Conservation (phyloP, 1,284 basidiomycete genomes). For the Fomitopsis pinicola region DNA sequence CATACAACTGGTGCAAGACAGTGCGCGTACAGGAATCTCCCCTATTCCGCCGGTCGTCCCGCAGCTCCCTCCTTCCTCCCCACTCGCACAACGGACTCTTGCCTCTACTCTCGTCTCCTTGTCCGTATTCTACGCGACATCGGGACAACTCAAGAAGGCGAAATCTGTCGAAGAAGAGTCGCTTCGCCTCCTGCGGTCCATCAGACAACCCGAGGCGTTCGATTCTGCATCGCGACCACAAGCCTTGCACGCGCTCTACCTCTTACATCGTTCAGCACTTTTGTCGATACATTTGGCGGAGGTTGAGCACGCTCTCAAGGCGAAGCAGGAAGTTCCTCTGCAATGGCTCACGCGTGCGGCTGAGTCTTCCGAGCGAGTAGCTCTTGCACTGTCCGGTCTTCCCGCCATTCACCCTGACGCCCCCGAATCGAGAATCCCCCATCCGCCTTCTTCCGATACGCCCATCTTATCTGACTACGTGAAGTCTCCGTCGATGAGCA, state of each 20-base stretch:
- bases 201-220: constrained; percentile 45
- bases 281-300: constrained; percentile 74
- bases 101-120: constrained; percentile 64
- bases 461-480: constrained; percentile 40
- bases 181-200: constrained; percentile 63
- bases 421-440: constrained; percentile 34
- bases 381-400: constrained; percentile 46
- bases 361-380: constrained; percentile 63
- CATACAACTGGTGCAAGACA: constrained; percentile 40
- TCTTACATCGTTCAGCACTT: constrained; percentile 70
- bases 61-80: constrained; percentile 46
- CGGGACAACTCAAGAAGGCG: constrained; percentile 64
- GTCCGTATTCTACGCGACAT: constrained; percentile 67
- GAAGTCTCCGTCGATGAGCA: constrained; percentile 44
- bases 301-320: constrained; percentile 58
- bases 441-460: constrained; percentile 40
- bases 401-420: constrained; percentile 33
- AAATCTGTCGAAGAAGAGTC: constrained; percentile 62
- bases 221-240: constrained; percentile 48
- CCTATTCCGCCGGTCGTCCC: constrained; percentile 31
- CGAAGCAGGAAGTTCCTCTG: constrained; percentile 42
- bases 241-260: constrained; percentile 60
- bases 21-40: constrained; percentile 3
- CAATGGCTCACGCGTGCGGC: constrained; percentile 58
- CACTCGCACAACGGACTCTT: constrained; percentile 65